These are phyloP conservation scores for Sarocladium brachiariae DNA, from an alignment of 2,329 filamentous ascomycete genomes.

Conservation along the genomic window DNA sequence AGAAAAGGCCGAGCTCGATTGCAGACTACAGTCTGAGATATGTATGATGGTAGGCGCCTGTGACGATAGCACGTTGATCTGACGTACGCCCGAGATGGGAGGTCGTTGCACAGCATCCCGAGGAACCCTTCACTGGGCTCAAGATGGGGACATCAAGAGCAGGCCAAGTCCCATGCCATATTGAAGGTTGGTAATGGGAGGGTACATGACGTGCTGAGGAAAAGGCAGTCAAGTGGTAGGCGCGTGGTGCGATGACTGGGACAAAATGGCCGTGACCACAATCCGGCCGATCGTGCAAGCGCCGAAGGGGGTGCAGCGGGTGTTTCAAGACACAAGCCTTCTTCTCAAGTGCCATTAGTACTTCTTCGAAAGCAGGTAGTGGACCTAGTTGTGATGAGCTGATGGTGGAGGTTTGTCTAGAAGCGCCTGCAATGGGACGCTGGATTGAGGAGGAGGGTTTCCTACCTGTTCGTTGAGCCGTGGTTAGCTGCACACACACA, in stretches of 20 bases:
- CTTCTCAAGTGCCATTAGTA: neutral
- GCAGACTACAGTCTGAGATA: neutral
- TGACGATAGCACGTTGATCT: conserved; percentile 1
- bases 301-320: conserved; percentile 1
- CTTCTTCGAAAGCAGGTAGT: neutral
- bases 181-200: neutral
- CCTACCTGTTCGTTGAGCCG: too few species aligned
- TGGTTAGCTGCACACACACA: too few species aligned
- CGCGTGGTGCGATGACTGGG: neutral
- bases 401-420: neutral
- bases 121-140: neutral
- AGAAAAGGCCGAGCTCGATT: neutral
- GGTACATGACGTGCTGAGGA: conserved; percentile 1
- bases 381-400: neutral
- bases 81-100: neutral
- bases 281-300: conserved; percentile 3
- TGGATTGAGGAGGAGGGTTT: neutral
- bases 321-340: conserved; percentile 1
- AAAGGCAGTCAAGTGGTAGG: neutral
- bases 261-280: too few species aligned
- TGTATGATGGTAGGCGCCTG: neutral
- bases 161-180: neutral
- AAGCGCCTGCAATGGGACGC: neutral
- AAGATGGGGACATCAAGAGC: neutral
- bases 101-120: neutral